Evolutionary conservation across 805 yeast genomes (phyloP).

Genomic region (Saturnispora hagleri): DNA sequence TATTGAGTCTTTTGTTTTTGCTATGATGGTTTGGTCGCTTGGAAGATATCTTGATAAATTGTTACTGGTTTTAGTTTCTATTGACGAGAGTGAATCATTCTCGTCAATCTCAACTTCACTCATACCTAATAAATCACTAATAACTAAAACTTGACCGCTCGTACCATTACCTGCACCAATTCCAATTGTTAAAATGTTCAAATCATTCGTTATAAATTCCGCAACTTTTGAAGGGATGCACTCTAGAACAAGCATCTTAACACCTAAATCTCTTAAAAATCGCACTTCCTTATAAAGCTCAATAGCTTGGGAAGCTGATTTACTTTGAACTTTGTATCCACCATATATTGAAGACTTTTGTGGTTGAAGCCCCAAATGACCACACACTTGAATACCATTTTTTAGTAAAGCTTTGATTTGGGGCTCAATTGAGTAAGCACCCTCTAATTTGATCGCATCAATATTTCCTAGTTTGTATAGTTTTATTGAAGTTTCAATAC

Average conservation of each 20-base stretch:
- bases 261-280: slow-evolving; percentile 67
- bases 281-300: slow-evolving; percentile 57
- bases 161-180: slow-evolving; percentile 87
- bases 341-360: slow-evolving; percentile 72
- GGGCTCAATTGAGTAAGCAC: slow-evolving; percentile 50
- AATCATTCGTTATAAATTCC: slow-evolving; percentile 44
- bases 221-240: slow-evolving; percentile 79
- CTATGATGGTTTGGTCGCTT: background rate
- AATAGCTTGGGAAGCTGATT: slow-evolving; percentile 42
- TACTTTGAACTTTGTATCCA: slow-evolving; percentile 86
- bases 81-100: background rate
- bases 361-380: slow-evolving; percentile 90
- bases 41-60: slow-evolving; percentile 1
- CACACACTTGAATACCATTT: slow-evolving; percentile 82
- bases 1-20: background rate
- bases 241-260: slow-evolving; percentile 66
- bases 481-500: slow-evolving; percentile 46
- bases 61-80: slow-evolving; percentile 17
- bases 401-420: slow-evolving; percentile 48
- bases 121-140: slow-evolving; percentile 78
- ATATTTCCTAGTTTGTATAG: slow-evolving; percentile 50
- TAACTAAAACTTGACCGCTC: slow-evolving; percentile 85
- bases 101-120: slow-evolving; percentile 36
- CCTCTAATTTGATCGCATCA: slow-evolving; percentile 80
- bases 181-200: slow-evolving; percentile 79